Percentiles rank a stretch among this genome's conserved stretches.
These are phyloP conservation scores for Metschnikowia kunwiensis DNA, from an alignment of 805 yeast species.

Conservation along the genomic window DNA sequence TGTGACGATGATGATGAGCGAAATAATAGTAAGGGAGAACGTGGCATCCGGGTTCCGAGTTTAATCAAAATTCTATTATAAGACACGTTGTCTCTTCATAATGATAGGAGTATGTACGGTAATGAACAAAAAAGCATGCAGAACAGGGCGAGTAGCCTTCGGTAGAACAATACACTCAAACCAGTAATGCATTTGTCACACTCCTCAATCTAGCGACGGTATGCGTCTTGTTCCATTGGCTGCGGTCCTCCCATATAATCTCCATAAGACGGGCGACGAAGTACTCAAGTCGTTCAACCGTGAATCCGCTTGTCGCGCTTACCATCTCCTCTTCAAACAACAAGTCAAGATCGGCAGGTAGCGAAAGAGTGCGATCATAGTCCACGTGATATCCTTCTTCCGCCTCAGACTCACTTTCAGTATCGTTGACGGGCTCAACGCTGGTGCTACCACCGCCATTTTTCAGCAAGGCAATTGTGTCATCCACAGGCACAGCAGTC, in stretches of 20 bases:
- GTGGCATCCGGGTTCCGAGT: too few relatives aligned
- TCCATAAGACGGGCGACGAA: conserved; percentile 66
- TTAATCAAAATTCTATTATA: too few relatives aligned
- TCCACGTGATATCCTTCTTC: conserved; percentile 44
- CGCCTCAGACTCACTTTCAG: conserved; percentile 31
- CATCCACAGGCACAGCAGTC: neutral
- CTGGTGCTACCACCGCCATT: neutral
- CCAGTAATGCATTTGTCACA: conserved; percentile 13
- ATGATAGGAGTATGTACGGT: neutral
- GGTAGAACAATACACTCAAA: neutral
- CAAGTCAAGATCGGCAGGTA: conserved; percentile 20
- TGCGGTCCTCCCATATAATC: conserved; percentile 65
- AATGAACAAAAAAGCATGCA: neutral
- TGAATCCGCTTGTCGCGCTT: conserved; percentile 31
- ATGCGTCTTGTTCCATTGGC: conserved; percentile 41
- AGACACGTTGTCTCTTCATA: too few relatives aligned
- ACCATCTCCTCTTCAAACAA: conserved; percentile 28
- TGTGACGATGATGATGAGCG: too few relatives aligned
- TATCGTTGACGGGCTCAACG: neutral
- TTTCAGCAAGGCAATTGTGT: neutral
- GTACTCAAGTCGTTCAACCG: conserved; percentile 37
- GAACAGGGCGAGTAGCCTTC: neutral
- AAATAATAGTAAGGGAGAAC: too few relatives aligned
- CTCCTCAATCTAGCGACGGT: conserved; percentile 33
- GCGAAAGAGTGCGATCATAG: conserved; percentile 48